Percentiles rank a stretch among this genome's conserved stretches.
These are phyloP conservation scores for Zhuliangozyma blackwelliae DNA, from an alignment of 1,139 yeast species.

Conservation along the genomic window DNA sequence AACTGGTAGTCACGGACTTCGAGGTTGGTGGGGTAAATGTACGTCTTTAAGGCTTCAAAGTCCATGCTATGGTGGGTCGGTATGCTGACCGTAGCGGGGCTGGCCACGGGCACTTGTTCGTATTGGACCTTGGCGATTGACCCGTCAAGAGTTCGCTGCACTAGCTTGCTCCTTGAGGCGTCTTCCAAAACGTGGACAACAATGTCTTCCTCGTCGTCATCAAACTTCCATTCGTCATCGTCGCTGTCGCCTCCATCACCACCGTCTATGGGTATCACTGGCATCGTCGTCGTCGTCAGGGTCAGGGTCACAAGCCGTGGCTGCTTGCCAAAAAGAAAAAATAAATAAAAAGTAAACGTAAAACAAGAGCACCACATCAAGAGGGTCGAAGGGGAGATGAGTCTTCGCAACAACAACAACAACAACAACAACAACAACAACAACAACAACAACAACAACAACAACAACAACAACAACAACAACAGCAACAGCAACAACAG, in stretches of 20 bases:
- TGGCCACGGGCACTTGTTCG: conserved; percentile 3
- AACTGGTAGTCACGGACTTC: conserved; percentile 85
- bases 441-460: not conserved
- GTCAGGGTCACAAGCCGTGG: no score
- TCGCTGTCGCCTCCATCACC: conserved; percentile 1
- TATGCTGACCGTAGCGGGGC: conserved; percentile 5
- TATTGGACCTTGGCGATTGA: not conserved
- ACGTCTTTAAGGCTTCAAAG: conserved; percentile 39
- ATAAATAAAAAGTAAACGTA: not conserved
- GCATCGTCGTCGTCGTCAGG: conserved; percentile 1
- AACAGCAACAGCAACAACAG: no score
- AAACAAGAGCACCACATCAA: not conserved
- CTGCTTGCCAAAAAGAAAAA: not conserved
- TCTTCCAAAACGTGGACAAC: conserved; percentile 10
- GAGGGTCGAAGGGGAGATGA: not conserved
- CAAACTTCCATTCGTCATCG: conserved; percentile 10
- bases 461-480: not conserved
- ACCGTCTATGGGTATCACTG: conserved; percentile 4
- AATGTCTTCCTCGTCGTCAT: conserved; percentile 14
- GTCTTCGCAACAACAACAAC: not conserved
- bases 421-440: not conserved
- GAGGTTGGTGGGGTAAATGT: conserved; percentile 81
- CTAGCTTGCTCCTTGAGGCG: not conserved
- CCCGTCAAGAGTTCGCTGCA: conserved; percentile 6
- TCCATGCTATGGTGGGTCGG: conserved; percentile 52